Evolutionary conservation across 805 yeast species (phyloP).

Genomic region (Ogataea dorogensis): DNA sequence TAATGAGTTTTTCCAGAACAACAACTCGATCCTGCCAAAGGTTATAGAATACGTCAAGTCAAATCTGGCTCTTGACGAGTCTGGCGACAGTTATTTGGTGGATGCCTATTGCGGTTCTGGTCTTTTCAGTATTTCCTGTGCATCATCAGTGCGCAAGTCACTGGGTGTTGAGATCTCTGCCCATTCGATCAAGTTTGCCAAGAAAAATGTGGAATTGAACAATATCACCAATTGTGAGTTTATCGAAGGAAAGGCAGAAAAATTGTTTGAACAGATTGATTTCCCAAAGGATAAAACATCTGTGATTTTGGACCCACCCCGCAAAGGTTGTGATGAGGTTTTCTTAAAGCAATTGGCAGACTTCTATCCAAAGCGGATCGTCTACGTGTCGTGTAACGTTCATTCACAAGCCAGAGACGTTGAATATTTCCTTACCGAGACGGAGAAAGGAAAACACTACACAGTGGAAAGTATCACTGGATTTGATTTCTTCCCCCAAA

Average conservation of each 20-base stretch:
- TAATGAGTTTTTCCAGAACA: conserved; percentile 95
- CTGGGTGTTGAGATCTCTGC: conserved; percentile 94
- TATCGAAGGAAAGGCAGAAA: conserved; percentile 89
- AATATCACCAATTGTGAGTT: conserved; percentile 76
- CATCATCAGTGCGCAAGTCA: conserved; percentile 75
- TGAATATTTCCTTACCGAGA: conserved; percentile 71
- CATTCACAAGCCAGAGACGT: conserved; percentile 96
- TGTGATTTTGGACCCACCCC: conserved; percentile 93
- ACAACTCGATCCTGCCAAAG: conserved; percentile 81
- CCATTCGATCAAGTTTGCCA: conserved; percentile 87
- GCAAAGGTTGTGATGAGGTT: conserved; percentile 92
- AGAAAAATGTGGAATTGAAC: conserved; percentile 73
- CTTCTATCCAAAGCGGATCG: conserved; percentile 80
- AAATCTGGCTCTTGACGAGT: conserved; percentile 50
- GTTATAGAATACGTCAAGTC: conserved; percentile 80
- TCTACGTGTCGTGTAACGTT: conserved; percentile 96
- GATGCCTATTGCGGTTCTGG: conserved; percentile 45
- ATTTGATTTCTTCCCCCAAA: conserved; percentile 85
- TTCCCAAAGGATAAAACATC: conserved; percentile 77
- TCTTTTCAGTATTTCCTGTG: conserved; percentile 82
- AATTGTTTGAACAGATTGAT: conserved; percentile 74
- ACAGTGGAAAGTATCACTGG: conserved; percentile 82
- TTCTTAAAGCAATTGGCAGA: conserved; percentile 83
- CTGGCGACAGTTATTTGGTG: conserved; percentile 36
- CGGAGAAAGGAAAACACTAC: conserved; percentile 62